Percentiles rank a stretch among this genome's conserved stretches.
phyloP scores from a whole-genome alignment of 106 monocot genomes.

The Apostasia ramifera region DNA sequence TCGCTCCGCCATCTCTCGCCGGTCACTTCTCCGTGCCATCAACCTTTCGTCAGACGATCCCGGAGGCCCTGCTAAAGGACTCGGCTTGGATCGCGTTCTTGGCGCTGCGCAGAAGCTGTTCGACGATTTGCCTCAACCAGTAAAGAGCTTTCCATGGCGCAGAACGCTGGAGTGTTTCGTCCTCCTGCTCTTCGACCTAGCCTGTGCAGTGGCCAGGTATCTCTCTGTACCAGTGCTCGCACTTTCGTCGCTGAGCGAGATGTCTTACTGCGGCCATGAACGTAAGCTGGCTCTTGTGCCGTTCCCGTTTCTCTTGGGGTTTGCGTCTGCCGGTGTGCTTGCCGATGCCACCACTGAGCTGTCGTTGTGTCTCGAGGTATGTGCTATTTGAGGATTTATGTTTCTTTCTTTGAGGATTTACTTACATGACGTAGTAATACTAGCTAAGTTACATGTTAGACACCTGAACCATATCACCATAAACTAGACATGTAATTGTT shows the following conservation, averaged over 20 bases:
- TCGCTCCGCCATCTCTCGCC: not conserved
- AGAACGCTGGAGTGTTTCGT: constrained; percentile 15
- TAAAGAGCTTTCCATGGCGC: constrained; percentile 62
- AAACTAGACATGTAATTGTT: no score
- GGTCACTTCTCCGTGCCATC: constrained; percentile 6
- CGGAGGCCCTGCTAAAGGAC: constrained; percentile 2
- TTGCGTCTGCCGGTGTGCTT: constrained; percentile 36
- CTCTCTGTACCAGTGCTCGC: constrained; percentile 51
- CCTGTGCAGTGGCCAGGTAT: constrained; percentile 35
- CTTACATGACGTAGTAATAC: not conserved
- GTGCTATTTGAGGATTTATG: not conserved
- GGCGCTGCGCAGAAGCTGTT: constrained; percentile 10
- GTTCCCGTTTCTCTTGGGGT: constrained; percentile 47
- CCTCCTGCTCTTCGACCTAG: constrained; percentile 24
- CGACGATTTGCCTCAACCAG: constrained; percentile 41
- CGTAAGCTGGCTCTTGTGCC: constrained; percentile 57
- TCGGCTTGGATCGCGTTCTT: not conserved
- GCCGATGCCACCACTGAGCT: constrained; percentile 29
- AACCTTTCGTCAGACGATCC: constrained; percentile 19
- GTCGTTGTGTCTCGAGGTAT: constrained; percentile 36
- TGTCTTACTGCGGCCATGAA: constrained; percentile 81
- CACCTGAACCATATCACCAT: no score
- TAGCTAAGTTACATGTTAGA: no score
- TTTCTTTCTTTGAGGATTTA: not conserved
- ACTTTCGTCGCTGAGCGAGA: constrained; percentile 65